phyloP scores from a whole-genome alignment of 169 alveolate species.

The Plasmodium fragile region DNA sequence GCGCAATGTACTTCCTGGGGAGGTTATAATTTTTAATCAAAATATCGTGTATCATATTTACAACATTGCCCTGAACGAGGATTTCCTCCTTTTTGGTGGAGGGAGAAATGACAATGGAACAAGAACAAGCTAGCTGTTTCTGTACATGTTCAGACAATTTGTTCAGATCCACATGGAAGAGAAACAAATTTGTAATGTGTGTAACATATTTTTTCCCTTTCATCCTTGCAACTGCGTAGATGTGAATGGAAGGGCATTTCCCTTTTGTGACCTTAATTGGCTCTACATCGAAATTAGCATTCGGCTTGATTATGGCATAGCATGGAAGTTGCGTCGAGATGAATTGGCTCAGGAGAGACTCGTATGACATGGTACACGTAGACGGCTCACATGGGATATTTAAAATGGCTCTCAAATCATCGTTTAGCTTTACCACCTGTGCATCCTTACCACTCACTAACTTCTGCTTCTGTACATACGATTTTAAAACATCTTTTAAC shows the following conservation, averaged over 20 bases:
- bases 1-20: constrained; percentile 42
- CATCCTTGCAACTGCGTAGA: constrained; percentile 70
- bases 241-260: constrained; percentile 63
- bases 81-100: constrained; percentile 72
- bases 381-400: neutral
- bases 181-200: constrained; percentile 50
- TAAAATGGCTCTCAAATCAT: neutral
- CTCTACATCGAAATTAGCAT: constrained; percentile 54
- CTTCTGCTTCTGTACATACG: constrained; percentile 32
- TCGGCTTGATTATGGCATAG: constrained; percentile 44
- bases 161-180: constrained; percentile 53
- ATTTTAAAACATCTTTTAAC: constrained; percentile 54
- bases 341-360: constrained; percentile 14
- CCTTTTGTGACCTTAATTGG: constrained; percentile 53
- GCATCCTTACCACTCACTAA: constrained; percentile 9
- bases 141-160: constrained; percentile 49
- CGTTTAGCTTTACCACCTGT: constrained; percentile 7
- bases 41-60: constrained; percentile 32
- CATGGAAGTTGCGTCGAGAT: constrained; percentile 61
- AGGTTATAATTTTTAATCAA: constrained; percentile 13
- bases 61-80: constrained; percentile 67
- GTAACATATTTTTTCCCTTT: constrained; percentile 69
- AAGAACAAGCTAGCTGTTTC: constrained; percentile 69
- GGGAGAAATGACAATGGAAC: constrained; percentile 37
- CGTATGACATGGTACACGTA: constrained; percentile 4